Evolutionary conservation across 2,329 filamentous ascomycete genomes (phyloP).

Genomic region (Hymenoscyphus salicellus): DNA sequence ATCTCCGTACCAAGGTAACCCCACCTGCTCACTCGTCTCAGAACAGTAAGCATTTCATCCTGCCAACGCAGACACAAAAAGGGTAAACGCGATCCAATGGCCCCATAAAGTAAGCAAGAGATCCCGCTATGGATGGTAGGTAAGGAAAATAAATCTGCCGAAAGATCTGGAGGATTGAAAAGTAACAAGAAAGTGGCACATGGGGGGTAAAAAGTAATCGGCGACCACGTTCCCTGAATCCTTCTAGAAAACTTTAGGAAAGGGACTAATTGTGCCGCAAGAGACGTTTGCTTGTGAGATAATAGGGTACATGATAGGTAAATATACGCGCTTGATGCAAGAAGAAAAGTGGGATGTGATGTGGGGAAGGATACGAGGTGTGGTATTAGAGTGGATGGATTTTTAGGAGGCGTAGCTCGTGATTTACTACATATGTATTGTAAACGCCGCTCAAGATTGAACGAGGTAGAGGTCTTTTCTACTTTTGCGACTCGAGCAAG

Average conservation of each 20-base stretch:
- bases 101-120: background rate
- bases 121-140: background rate
- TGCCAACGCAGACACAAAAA: background rate
- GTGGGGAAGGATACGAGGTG: background rate
- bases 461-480: background rate
- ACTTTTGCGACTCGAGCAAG: background rate
- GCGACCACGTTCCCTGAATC: no score
- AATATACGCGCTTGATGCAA: background rate
- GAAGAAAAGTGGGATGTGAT: background rate
- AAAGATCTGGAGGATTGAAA: no score
- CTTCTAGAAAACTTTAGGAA: no score
- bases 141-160: no score
- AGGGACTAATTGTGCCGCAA: no score
- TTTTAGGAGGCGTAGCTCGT: background rate
- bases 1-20: background rate
- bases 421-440: background rate
- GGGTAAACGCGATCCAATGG: background rate
- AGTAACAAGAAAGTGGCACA: no score
- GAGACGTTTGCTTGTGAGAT: no score
- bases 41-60: background rate
- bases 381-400: background rate
- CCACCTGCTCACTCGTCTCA: background rate
- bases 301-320: background rate
- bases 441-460: no score
- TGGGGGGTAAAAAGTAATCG: no score